Conservation (phyloP, 495 filamentous ascomycete genomes). For the Trichoderma orchidacearum region DNA sequence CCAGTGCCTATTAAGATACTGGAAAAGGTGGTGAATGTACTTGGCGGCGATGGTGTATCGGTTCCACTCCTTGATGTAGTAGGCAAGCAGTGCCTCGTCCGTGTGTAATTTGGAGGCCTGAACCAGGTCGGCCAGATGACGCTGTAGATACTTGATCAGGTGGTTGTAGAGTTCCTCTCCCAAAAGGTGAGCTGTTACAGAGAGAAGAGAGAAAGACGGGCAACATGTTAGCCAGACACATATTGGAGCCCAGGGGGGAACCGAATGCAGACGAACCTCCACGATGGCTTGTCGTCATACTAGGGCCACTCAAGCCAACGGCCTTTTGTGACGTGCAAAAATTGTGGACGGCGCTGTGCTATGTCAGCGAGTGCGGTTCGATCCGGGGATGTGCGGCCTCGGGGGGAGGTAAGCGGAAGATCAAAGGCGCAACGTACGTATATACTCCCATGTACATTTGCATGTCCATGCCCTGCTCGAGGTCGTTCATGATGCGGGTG, state of each 20-base stretch:
- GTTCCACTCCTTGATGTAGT: slow-evolving; percentile 94
- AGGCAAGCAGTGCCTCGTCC: slow-evolving; percentile 83
- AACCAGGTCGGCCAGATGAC: slow-evolving; percentile 55
- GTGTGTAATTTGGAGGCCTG: slow-evolving; percentile 58
- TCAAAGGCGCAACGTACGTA: slow-evolving; percentile 45
- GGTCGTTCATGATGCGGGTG: slow-evolving; percentile 79
- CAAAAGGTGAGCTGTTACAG: slow-evolving; percentile 62
- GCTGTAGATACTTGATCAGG: slow-evolving; percentile 67
- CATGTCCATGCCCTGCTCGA: slow-evolving; percentile 89
- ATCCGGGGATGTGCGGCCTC: not conserved
- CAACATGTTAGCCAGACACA: not conserved
- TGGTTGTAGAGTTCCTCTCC: slow-evolving; percentile 95
- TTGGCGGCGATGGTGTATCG: slow-evolving; percentile 90
- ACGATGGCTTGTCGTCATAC: slow-evolving; percentile 34
- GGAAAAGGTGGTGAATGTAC: slow-evolving; percentile 94
- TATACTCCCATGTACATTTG: slow-evolving; percentile 96
- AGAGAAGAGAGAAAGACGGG: not conserved
- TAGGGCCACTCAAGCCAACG: slow-evolving; percentile 25
- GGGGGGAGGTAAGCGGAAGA: not conserved
- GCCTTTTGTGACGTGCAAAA: slow-evolving; percentile 98
- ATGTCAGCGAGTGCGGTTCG: slow-evolving; percentile 12
- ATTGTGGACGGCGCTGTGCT: slow-evolving; percentile 87
- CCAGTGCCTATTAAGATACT: slow-evolving; percentile 97
- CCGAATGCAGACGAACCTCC: slow-evolving; percentile 47
- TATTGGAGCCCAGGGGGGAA: too few relatives aligned